phyloP scores from a whole-genome alignment of 805 yeast genomes.

The Yarrowia keelungensis region DNA sequence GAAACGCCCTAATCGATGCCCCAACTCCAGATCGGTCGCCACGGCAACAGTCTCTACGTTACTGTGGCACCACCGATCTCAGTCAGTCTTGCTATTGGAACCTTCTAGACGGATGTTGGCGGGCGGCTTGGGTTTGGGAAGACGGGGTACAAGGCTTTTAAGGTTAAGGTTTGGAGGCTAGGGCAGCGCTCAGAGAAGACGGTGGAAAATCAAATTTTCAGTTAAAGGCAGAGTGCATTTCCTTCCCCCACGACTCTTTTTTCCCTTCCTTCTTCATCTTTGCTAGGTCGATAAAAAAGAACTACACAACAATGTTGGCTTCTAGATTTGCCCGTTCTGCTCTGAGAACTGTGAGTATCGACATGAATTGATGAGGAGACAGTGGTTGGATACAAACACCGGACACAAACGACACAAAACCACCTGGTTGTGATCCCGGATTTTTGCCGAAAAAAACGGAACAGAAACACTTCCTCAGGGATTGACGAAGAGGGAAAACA shows the following conservation, averaged over 20 bases:
- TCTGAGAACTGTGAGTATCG: conserved; percentile 45
- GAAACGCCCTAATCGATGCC: no score
- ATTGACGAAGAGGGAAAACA: background rate
- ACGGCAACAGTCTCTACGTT: no score
- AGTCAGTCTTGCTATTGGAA: background rate
- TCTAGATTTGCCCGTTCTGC: conserved; percentile 53
- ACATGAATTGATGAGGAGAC: background rate
- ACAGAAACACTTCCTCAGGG: no score
- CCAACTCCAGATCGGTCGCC: no score
- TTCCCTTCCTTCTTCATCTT: conserved; percentile 26
- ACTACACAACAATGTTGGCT: conserved; percentile 50
- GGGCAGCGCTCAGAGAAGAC: conserved; percentile 34
- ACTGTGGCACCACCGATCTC: background rate
- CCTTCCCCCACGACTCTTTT: conserved; percentile 33
- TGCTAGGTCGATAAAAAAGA: conserved; percentile 37
- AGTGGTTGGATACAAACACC: no score
- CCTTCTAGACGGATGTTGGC: conserved; percentile 21
- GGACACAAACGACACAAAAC: no score
- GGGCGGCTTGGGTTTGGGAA: background rate
- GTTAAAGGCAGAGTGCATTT: conserved; percentile 39
- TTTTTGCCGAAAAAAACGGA: background rate
- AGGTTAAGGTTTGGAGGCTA: conserved; percentile 19
- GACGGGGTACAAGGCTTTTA: conserved; percentile 17
- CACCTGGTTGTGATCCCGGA: background rate
- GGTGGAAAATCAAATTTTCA: conserved; percentile 41